Evolutionary conservation across 495 filamentous ascomycete genomes (phyloP).

Genomic region (Xylaria nigripes): DNA sequence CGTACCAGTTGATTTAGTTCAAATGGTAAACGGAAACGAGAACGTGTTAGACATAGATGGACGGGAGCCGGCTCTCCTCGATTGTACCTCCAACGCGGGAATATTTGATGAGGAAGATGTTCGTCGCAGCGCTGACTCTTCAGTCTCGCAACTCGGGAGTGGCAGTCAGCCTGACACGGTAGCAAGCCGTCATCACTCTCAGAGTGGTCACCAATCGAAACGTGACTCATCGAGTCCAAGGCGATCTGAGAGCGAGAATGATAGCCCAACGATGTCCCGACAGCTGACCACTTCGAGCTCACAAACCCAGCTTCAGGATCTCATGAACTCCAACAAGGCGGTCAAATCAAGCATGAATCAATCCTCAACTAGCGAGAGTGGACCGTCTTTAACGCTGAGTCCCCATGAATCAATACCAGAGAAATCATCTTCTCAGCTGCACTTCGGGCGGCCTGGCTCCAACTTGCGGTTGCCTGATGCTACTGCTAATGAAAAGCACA

Average conservation of each 20-base stretch:
- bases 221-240: constrained; percentile 35
- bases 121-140: constrained; percentile 43
- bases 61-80: constrained; percentile 25
- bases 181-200: constrained; percentile 28
- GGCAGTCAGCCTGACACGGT: constrained; percentile 20
- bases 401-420: constrained; percentile 33
- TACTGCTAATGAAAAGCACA: constrained; percentile 35
- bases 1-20: neutral
- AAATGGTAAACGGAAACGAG: constrained; percentile 4
- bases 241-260: constrained; percentile 30
- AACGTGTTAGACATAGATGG: constrained; percentile 16
- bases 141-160: constrained; percentile 30
- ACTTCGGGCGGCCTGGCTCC: constrained; percentile 6
- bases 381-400: constrained; percentile 39
- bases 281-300: constrained; percentile 35
- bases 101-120: constrained; percentile 16
- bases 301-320: constrained; percentile 44
- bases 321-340: constrained; percentile 45
- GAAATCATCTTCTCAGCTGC: constrained; percentile 15
- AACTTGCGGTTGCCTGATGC: constrained; percentile 4
- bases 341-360: constrained; percentile 45
- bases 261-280: constrained; percentile 51
- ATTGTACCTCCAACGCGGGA: constrained; percentile 19
- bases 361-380: constrained; percentile 42
- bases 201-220: constrained; percentile 33